Percentiles rank a stretch among this genome's conserved stretches.
These are phyloP conservation scores for Phytopythium oedochilum DNA, from an alignment of 352 stramenopile species.

Conservation along the genomic window DNA sequence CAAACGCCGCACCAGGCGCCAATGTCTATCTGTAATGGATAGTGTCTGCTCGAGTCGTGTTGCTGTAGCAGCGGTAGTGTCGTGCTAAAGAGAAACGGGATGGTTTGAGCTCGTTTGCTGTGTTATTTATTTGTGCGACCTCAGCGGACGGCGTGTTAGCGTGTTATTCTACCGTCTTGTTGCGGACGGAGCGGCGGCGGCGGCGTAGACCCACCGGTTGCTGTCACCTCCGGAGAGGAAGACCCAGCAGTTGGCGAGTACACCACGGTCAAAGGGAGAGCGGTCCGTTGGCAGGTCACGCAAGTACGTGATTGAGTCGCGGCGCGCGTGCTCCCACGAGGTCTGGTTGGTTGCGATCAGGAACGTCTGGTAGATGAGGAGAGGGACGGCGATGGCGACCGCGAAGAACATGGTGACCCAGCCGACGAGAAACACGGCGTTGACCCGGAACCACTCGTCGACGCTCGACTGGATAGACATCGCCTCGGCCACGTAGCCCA, in stretches of 20 bases:
- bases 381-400: constrained; percentile 49
- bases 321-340: constrained; percentile 71
- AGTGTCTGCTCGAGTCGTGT: too few species aligned
- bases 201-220: constrained; percentile 62
- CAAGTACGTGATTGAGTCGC: constrained; percentile 71
- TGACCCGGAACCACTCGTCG: constrained; percentile 72
- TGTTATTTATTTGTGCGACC: too few species aligned
- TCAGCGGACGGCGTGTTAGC: too few species aligned
- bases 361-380: constrained; percentile 65
- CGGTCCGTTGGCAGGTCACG: constrained; percentile 44
- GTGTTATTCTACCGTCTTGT: too few species aligned
- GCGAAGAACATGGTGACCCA: constrained; percentile 56
- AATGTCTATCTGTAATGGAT: too few species aligned
- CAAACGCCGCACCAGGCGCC: too few species aligned
- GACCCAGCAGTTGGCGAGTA: constrained; percentile 53
- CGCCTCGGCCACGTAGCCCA: constrained; percentile 42
- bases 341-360: constrained; percentile 78
- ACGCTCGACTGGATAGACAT: constrained; percentile 49
- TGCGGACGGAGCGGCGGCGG: neutral
- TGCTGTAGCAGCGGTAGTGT: too few species aligned
- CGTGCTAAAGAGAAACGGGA: too few species aligned
- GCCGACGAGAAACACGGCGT: constrained; percentile 56
- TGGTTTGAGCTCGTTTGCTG: too few species aligned
- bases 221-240: constrained; percentile 42
- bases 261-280: constrained; percentile 61